Percentiles rank a stretch among this genome's conserved stretches.
These are phyloP conservation scores for Salvia hispanica DNA, from an alignment of 257 asterid genomes.

Conservation along the genomic window DNA sequence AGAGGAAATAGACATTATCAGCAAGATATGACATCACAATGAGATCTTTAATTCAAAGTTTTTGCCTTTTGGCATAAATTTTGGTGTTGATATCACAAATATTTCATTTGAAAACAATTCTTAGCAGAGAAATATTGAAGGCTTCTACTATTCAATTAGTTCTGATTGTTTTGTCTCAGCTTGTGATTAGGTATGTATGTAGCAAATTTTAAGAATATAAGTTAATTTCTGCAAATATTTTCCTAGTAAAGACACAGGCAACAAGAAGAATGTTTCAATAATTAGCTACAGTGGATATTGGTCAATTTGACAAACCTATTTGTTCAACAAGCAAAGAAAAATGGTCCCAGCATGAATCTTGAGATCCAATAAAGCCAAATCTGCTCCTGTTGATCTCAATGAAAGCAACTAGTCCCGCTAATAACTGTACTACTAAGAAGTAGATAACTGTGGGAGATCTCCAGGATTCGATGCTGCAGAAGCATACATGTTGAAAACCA, in stretches of 20 bases:
- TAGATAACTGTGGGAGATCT: conserved; percentile 69
- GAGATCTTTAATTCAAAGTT: conserved; percentile 4
- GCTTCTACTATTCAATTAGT: not conserved
- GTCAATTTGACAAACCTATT: conserved; percentile 61
- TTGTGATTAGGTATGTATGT: not conserved
- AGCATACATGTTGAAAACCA: conserved; percentile 36
- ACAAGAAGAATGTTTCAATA: conserved; percentile 10
- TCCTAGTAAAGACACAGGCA: conserved; percentile 8
- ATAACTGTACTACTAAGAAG: conserved; percentile 57
- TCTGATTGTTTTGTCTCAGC: conserved; percentile 11
- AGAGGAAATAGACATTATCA: conserved; percentile 28
- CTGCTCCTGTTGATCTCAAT: conserved; percentile 62
- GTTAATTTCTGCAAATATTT: not conserved
- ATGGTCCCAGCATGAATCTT: conserved; percentile 66
- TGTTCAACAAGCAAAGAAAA: conserved; percentile 64
- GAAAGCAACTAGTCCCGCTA: conserved; percentile 60
- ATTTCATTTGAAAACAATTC: not conserved
- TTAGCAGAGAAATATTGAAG: conserved; percentile 13
- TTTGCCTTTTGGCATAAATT: not conserved
- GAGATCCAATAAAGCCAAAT: conserved; percentile 54
- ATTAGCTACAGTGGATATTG: conserved; percentile 11
- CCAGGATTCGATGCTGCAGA: conserved; percentile 74
- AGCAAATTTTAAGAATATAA: not conserved
- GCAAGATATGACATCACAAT: conserved; percentile 30
- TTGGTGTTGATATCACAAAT: not conserved